Evolutionary conservation across 352 stramenopile species (phyloP).

Genomic region (Pythium phragmiticola): DNA sequence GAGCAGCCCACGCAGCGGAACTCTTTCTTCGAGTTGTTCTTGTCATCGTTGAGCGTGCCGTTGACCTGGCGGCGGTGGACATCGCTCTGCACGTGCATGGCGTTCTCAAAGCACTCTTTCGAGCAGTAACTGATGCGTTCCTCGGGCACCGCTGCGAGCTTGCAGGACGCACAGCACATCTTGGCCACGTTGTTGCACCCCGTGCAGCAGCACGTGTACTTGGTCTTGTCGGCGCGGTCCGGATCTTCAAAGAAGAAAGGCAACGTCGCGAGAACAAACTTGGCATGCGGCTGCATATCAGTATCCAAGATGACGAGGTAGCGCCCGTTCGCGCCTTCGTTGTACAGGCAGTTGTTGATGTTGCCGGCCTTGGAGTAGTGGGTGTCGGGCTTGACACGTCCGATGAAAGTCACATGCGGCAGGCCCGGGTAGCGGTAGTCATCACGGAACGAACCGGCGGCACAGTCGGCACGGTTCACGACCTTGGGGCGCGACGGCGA

Average conservation of each 20-base stretch:
- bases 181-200: slow-evolving; percentile 44
- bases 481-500: slow-evolving; percentile 61
- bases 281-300: slow-evolving; percentile 81
- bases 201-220: slow-evolving; percentile 42
- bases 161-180: slow-evolving; percentile 48
- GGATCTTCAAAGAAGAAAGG: slow-evolving; percentile 84
- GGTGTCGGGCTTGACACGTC: slow-evolving; percentile 72
- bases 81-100: slow-evolving; percentile 40
- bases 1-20: slow-evolving; percentile 37
- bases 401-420: slow-evolving; percentile 74
- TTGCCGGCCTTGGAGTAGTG: slow-evolving; percentile 89
- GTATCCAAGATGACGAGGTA: slow-evolving; percentile 84
- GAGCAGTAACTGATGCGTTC: slow-evolving; percentile 51
- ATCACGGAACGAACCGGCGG: slow-evolving; percentile 77
- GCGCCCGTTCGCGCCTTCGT: slow-evolving; percentile 75
- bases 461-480: slow-evolving; percentile 68
- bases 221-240: slow-evolving; percentile 67
- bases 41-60: slow-evolving; percentile 34
- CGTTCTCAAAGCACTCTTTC: slow-evolving; percentile 50
- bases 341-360: slow-evolving; percentile 88
- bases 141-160: slow-evolving; percentile 42
- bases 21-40: slow-evolving; percentile 30
- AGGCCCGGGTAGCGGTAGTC: slow-evolving; percentile 81
- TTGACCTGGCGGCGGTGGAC: slow-evolving; percentile 46
- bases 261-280: slow-evolving; percentile 72